These are phyloP conservation scores for Cercospora sp. DNA, from an alignment of 2,329 filamentous ascomycete species.

Conservation along the genomic window DNA sequence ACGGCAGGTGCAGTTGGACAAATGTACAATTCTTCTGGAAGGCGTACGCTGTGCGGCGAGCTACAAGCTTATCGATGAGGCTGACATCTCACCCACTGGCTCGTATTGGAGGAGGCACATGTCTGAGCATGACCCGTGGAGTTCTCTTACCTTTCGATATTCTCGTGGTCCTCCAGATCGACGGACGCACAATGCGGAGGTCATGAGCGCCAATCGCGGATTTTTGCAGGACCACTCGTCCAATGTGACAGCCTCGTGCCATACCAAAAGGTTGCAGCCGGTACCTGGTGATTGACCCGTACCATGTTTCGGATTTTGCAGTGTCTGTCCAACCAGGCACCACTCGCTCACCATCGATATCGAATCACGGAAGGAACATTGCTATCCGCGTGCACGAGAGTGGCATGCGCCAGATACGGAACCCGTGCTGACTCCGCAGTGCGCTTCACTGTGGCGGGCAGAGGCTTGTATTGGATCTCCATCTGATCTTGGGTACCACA, in stretches of 20 bases:
- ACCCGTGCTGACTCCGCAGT: not conserved
- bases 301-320: not conserved
- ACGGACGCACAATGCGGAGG: not conserved
- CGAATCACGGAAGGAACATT: not conserved
- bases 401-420: not conserved
- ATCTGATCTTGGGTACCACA: not conserved
- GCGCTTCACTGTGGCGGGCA: not conserved
- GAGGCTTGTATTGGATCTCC: not conserved
- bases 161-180: not conserved
- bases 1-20: not conserved
- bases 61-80: not conserved
- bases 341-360: not conserved
- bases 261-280: not conserved
- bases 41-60: not conserved
- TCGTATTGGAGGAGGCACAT: not conserved
- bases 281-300: conserved; percentile 1
- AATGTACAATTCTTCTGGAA: not conserved
- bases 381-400: not conserved
- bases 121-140: not conserved
- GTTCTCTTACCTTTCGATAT: not conserved
- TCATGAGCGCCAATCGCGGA: conserved; percentile 15
- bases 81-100: not conserved
- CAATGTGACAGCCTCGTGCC: not conserved
- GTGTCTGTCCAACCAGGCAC: not conserved
- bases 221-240: conserved; percentile 10